Evolutionary conservation across 768 basidiomycete genomes (phyloP).

Genomic region (Suillus subaureus): DNA sequence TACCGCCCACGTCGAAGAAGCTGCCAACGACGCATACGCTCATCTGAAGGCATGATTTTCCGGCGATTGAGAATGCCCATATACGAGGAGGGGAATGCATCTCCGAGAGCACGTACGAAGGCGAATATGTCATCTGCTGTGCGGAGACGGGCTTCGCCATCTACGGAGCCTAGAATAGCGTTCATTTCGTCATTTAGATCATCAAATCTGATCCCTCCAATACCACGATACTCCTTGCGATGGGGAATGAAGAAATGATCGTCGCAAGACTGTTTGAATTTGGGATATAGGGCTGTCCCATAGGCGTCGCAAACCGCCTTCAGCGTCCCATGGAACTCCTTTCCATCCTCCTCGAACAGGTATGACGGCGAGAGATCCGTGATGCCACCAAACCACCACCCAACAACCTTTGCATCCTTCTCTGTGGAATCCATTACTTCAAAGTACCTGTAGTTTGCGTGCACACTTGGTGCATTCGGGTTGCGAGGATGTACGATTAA

Average conservation of each 20-base stretch:
- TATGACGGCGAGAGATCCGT: conserved; percentile 54
- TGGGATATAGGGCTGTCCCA: conserved; percentile 41
- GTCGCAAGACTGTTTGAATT: conserved; percentile 56
- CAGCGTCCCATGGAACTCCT: conserved; percentile 48
- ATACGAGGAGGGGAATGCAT: conserved; percentile 51
- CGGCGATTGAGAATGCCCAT: conserved; percentile 44
- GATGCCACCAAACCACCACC: conserved; percentile 31
- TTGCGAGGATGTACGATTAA: conserved; percentile 27
- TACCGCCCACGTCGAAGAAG: conserved; percentile 52
- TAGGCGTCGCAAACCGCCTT: conserved; percentile 46
- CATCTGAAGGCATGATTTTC: conserved; percentile 35
- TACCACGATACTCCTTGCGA: conserved; percentile 50
- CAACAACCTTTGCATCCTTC: conserved; percentile 17
- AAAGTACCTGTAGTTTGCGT: conserved; percentile 31
- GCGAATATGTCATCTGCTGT: conserved; percentile 43
- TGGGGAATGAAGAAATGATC: conserved; percentile 57
- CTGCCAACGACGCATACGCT: conserved; percentile 49
- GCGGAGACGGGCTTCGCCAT: conserved; percentile 16
- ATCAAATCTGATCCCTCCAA: conserved; percentile 61
- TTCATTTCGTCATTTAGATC: conserved; percentile 41
- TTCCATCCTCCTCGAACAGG: conserved; percentile 47
- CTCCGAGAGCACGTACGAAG: conserved; percentile 44
- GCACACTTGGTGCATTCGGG: conserved; percentile 21
- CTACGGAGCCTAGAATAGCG: conserved; percentile 22
- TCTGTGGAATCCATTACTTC: conserved; percentile 20